Evolutionary conservation across 768 basidiomycete genomes (phyloP).

Genomic region (Suillus americanus): DNA sequence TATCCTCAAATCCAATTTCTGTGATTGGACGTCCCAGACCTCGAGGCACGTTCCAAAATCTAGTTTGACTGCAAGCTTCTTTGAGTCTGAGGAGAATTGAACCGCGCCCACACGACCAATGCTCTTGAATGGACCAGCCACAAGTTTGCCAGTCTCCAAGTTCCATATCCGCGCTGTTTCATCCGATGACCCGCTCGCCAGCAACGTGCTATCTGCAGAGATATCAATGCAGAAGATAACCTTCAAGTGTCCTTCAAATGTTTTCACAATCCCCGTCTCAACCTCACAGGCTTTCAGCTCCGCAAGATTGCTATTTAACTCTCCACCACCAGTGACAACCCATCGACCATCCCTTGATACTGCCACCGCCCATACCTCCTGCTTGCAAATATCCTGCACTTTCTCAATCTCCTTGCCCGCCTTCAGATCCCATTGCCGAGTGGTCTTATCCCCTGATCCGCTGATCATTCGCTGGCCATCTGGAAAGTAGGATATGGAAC

Average conservation of each 20-base stretch:
- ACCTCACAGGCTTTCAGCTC: background rate
- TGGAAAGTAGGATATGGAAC: too few species aligned
- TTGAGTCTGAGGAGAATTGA: background rate
- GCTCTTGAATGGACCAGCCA: background rate
- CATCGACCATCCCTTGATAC: background rate
- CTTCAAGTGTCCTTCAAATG: background rate
- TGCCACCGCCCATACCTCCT: background rate
- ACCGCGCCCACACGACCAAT: background rate
- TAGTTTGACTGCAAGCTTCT: background rate
- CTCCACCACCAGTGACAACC: background rate
- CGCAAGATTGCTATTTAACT: fast-evolving
- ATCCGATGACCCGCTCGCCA: background rate
- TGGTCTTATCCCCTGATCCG: too few species aligned
- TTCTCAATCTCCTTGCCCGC: too few species aligned
- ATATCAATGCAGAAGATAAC: background rate
- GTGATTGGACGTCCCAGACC: background rate
- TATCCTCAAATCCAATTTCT: background rate
- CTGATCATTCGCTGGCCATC: too few species aligned
- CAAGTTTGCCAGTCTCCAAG: background rate
- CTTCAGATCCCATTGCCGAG: too few species aligned
- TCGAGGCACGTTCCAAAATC: background rate
- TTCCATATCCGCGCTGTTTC: background rate
- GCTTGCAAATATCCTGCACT: background rate
- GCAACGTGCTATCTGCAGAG: background rate
- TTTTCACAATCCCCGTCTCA: background rate